These are phyloP conservation scores for Venturia effusa DNA, from an alignment of 2,329 filamentous ascomycete genomes.

Conservation along the genomic window DNA sequence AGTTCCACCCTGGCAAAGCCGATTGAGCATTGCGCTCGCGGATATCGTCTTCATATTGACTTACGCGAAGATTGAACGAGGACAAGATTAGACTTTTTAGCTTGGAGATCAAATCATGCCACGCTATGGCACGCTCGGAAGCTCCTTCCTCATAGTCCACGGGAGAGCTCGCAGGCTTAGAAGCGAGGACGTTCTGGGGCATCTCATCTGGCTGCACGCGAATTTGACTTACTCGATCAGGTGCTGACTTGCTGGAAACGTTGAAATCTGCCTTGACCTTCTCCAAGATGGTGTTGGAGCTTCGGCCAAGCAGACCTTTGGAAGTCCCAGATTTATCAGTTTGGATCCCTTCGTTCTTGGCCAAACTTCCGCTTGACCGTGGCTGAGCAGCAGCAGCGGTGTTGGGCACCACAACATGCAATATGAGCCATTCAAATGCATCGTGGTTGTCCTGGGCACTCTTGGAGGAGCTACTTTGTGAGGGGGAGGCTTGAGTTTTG, in stretches of 20 bases:
- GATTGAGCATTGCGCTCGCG: conserved; percentile 85
- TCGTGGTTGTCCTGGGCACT: conserved; percentile 85
- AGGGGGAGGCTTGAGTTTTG: conserved; percentile 57
- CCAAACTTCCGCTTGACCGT: conserved; percentile 43
- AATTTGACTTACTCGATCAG: conserved; percentile 77
- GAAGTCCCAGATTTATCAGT: conserved; percentile 52
- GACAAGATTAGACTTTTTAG: conserved; percentile 77
- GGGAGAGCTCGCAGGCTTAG: conserved; percentile 6
- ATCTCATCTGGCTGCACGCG: conserved; percentile 41
- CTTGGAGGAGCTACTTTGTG: conserved; percentile 42
- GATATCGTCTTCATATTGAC: conserved; percentile 95
- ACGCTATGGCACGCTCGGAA: conserved; percentile 70
- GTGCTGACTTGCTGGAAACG: conserved; percentile 56
- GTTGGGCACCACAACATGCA: conserved; percentile 87
- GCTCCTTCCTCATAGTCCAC: conserved; percentile 52
- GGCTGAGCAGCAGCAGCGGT: conserved; percentile 72
- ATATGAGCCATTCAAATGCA: conserved; percentile 87
- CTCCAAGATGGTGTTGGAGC: conserved; percentile 74
- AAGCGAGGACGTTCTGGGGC: conserved; percentile 34
- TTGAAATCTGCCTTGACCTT: conserved; percentile 89
- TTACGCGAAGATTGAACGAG: conserved; percentile 83
- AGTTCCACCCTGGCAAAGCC: conserved; percentile 90
- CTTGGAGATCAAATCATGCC: conserved; percentile 74
- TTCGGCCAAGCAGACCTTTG: conserved; percentile 66
- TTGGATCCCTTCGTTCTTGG: conserved; percentile 39